Evolutionary conservation across 2,329 filamentous ascomycete species (phyloP).

Genomic region (Fusarium verrucosum): DNA sequence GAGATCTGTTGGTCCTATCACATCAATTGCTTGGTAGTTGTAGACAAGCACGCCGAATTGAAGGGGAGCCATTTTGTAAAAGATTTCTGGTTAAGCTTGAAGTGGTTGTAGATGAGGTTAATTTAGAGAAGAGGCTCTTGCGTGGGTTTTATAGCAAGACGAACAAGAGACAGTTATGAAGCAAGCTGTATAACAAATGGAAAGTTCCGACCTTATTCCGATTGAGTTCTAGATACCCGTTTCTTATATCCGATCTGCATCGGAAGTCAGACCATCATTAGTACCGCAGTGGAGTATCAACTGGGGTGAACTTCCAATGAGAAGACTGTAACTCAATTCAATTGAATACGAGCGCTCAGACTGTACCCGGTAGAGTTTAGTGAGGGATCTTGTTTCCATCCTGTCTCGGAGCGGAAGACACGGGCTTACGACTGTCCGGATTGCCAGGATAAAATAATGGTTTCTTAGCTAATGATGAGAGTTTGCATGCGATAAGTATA

Average conservation of each 20-base stretch:
- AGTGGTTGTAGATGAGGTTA: background rate
- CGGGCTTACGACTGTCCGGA: background rate
- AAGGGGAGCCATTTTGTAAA: constrained; percentile 15
- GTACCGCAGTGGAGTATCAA: constrained; percentile 1
- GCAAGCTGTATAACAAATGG: no score
- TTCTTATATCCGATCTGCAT: constrained; percentile 5
- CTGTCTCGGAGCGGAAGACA: background rate
- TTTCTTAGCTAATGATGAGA: background rate
- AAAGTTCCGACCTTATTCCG: background rate
- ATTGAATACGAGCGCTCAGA: background rate
- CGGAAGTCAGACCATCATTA: background rate
- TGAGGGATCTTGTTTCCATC: background rate
- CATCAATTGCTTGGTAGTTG: constrained; percentile 49
- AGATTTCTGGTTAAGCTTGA: background rate
- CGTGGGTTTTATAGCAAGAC: background rate
- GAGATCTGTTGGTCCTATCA: constrained; percentile 47
- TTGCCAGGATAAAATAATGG: background rate
- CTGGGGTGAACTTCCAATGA: background rate
- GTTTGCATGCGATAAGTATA: background rate
- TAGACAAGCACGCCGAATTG: constrained; percentile 38
- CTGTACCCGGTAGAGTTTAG: background rate
- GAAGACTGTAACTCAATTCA: background rate
- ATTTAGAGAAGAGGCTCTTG: background rate
- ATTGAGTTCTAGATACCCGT: no score
- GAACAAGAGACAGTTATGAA: no score